A percentile compares a stretch with the other conserved stretches of the same genome.
Conservation (phyloP, 1,139 yeast genomes). For the Debaryomyces nepalensis region DNA sequence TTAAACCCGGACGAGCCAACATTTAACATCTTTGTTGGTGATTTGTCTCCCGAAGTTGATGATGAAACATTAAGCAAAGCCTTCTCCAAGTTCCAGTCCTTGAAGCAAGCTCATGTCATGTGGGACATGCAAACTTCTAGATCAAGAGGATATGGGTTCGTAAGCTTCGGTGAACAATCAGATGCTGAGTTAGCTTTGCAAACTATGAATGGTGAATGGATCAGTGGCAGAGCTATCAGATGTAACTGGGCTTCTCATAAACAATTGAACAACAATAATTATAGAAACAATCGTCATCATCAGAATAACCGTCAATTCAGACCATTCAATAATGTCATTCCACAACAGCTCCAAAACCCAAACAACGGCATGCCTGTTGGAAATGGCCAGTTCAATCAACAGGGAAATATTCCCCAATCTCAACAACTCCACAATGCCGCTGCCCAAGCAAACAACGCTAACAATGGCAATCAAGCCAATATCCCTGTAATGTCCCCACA, state of each 20-base stretch:
- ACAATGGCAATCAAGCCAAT: constrained; percentile 15
- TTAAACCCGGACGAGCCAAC: constrained; percentile 56
- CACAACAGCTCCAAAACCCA: constrained; percentile 17
- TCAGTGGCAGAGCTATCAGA: constrained; percentile 78
- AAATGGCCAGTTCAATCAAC: constrained; percentile 18
- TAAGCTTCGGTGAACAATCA: constrained; percentile 66
- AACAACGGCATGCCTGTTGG: constrained; percentile 16
- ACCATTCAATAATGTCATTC: constrained; percentile 21
- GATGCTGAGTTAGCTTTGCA: constrained; percentile 80
- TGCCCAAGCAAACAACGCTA: constrained; percentile 12
- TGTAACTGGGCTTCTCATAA: constrained; percentile 91
- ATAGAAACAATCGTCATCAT: constrained; percentile 19
- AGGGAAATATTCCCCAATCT: constrained; percentile 17
- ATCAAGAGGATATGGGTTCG: constrained; percentile 92
- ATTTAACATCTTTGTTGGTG: constrained; percentile 84
- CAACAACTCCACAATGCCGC: constrained; percentile 9
- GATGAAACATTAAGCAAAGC: constrained; percentile 69
- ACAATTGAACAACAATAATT: constrained; percentile 32
- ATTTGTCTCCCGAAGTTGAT: constrained; percentile 79
- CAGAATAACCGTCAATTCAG: constrained; percentile 21
- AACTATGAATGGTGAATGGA: constrained; percentile 73
- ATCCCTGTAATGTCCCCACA: constrained; percentile 52
- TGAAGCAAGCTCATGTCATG: constrained; percentile 90
- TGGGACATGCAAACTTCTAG: constrained; percentile 97
- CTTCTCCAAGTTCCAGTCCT: constrained; percentile 63